Conservation (phyloP, 352 stramenopile genomes). For the Phytophthora colocasiae region DNA sequence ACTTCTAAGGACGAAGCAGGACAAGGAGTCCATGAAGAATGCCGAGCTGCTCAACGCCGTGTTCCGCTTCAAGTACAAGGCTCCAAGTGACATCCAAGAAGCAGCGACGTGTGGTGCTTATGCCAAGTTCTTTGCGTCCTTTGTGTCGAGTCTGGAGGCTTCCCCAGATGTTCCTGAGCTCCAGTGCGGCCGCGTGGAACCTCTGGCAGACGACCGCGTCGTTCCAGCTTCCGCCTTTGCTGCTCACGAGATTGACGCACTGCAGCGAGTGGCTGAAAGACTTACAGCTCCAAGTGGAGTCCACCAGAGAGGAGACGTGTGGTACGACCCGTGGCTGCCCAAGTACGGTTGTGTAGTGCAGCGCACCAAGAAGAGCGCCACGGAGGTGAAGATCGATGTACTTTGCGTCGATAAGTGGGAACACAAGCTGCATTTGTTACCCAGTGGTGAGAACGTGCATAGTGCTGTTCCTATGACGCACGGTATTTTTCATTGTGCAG, state of each 20-base stretch:
- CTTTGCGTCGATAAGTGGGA: slow-evolving; percentile 57
- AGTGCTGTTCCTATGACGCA: slow-evolving; percentile 44
- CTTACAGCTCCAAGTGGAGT: slow-evolving; percentile 2
- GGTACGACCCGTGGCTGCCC: slow-evolving; percentile 52
- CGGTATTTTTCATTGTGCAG: slow-evolving; percentile 39
- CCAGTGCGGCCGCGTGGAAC: slow-evolving; percentile 20
- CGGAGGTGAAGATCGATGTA: slow-evolving; percentile 38
- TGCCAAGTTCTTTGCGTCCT: slow-evolving; percentile 23
- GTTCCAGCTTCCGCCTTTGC: slow-evolving; percentile 36
- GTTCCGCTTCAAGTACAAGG: slow-evolving; percentile 57
- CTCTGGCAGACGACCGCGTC: slow-evolving; percentile 28
- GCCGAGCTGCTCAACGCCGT: slow-evolving; percentile 38
- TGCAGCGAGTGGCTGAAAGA: slow-evolving; percentile 23
- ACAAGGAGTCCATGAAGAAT: background rate
- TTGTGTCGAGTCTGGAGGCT: slow-evolving; percentile 19
- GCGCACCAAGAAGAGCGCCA: slow-evolving; percentile 29
- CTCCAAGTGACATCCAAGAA: slow-evolving; percentile 40
- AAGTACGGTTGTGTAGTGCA: slow-evolving; percentile 57
- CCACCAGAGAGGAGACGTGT: slow-evolving; percentile 32
- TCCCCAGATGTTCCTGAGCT: too few species aligned
- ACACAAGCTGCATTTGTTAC: slow-evolving; percentile 41
- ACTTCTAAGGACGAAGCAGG: too few species aligned
- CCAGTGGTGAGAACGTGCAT: slow-evolving; percentile 37
- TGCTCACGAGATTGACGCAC: slow-evolving; percentile 29
- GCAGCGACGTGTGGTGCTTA: background rate